A percentile compares a stretch with the other conserved stretches of the same genome.
Conservation (phyloP, 129 eudicot genomes). For the Pittosporum tobira region DNA sequence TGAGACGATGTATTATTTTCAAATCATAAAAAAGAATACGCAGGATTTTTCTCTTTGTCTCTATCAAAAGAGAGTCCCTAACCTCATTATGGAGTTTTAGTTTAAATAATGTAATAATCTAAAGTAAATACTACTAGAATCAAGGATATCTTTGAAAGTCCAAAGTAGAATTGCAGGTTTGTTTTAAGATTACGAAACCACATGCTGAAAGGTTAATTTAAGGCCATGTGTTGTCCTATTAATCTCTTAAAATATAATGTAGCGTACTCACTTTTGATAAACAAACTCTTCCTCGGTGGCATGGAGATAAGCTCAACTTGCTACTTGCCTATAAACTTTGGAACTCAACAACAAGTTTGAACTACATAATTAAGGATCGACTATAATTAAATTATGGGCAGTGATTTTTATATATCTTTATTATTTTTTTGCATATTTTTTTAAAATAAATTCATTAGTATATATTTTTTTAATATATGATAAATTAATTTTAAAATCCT, state of each 20-base stretch:
- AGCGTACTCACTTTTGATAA: neutral
- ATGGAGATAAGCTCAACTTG: conserved; percentile 15
- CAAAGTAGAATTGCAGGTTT: conserved; percentile 12
- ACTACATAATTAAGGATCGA: too few species aligned
- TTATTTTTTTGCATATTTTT: too few species aligned
- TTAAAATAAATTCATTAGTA: too few species aligned
- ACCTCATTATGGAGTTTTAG: neutral
- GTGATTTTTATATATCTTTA: too few species aligned
- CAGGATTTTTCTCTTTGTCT: too few species aligned
- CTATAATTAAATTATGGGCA: too few species aligned
- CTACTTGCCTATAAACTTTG: neutral
- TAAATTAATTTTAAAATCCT: too few species aligned
- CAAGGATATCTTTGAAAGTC: conserved; percentile 26
- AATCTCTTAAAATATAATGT: neutral
- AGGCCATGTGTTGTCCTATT: neutral
- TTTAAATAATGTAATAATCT: neutral
- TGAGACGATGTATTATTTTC: too few species aligned
- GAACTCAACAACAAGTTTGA: neutral
- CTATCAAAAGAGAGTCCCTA: too few species aligned
- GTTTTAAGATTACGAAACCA: conserved; percentile 40
- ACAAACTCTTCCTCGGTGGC: too few species aligned
- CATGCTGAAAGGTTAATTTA: conserved; percentile 18
- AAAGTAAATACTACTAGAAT: conserved; percentile 19
- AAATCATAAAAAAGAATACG: too few species aligned
- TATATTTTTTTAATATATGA: too few species aligned